Percentiles rank a stretch among this genome's conserved stretches.
Evolutionary conservation across 148 eudicot genomes (phyloP).

Genomic region (Silene uniflora): DNA sequence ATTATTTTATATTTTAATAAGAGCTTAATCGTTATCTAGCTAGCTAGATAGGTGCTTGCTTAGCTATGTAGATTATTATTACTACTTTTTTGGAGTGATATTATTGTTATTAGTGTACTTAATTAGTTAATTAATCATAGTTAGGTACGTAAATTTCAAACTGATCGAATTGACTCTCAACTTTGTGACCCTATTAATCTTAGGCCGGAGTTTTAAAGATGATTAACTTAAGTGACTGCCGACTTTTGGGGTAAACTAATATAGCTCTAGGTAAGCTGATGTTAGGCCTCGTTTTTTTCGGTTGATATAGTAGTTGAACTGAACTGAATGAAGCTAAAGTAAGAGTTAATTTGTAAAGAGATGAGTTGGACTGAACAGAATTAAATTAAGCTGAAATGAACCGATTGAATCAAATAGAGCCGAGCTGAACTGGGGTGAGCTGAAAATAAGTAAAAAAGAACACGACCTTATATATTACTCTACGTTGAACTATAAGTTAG

Average conservation of each 20-base stretch:
- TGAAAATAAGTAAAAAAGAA: too few species aligned
- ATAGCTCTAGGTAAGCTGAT: background rate
- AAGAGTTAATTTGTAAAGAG: too few species aligned
- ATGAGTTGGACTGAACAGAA: too few species aligned
- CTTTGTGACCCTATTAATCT: background rate
- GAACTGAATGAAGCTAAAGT: too few species aligned
- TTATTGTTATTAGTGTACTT: background rate
- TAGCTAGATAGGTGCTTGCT: background rate
- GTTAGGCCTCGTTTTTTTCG: too few species aligned
- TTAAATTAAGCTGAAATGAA: too few species aligned
- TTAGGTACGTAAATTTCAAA: constrained; percentile 7
- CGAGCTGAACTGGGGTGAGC: too few species aligned
- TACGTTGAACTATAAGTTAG: too few species aligned
- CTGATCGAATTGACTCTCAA: constrained; percentile 8
- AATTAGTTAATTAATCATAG: background rate
- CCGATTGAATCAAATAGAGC: too few species aligned
- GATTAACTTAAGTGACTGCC: constrained; percentile 6
- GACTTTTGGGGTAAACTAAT: background rate
- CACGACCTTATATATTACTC: too few species aligned
- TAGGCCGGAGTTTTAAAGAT: background rate
- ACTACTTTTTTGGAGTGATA: background rate
- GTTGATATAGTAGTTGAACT: too few species aligned
- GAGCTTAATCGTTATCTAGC: background rate
- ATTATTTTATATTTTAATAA: too few species aligned
- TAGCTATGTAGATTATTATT: constrained; percentile 5